phyloP scores from a whole-genome alignment of 2,329 filamentous ascomycete genomes.

The Akanthomyces lecanii region DNA sequence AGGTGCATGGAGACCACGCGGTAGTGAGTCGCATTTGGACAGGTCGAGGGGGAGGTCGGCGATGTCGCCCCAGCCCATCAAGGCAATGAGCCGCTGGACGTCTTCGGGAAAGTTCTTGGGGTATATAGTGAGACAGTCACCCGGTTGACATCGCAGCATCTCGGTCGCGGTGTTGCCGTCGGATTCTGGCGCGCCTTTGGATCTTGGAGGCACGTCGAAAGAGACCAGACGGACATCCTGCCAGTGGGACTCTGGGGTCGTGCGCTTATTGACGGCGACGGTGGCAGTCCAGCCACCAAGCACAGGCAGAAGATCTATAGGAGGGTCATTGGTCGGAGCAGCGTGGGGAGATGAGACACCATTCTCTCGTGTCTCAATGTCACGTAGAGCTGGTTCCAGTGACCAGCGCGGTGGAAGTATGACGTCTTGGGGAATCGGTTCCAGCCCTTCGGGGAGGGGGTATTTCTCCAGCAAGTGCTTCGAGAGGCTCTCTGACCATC shows the following conservation, averaged over 20 bases:
- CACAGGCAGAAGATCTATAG: constrained; percentile 47
- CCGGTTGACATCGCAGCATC: constrained; percentile 52
- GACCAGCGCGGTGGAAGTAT: constrained; percentile 70
- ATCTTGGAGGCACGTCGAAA: constrained; percentile 44
- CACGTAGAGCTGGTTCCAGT: constrained; percentile 26
- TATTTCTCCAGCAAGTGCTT: constrained; percentile 61
- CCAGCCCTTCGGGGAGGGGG: constrained; percentile 62
- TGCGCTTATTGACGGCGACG: constrained; percentile 61
- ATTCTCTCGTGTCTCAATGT: constrained; percentile 11
- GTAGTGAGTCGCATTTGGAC: constrained; percentile 29
- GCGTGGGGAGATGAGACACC: constrained; percentile 16
- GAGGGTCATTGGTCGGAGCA: constrained; percentile 23
- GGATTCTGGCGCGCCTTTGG: too few species aligned
- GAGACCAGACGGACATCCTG: constrained; percentile 87
- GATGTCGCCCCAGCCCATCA: constrained; percentile 72
- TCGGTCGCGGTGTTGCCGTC: constrained; percentile 18
- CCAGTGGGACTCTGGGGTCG: constrained; percentile 77
- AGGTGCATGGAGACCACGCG: constrained; percentile 34
- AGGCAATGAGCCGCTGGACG: constrained; percentile 69
- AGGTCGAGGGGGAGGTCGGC: constrained; percentile 68
- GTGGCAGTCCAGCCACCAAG: constrained; percentile 52
- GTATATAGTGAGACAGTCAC: constrained; percentile 75
- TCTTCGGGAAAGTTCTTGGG: constrained; percentile 84
- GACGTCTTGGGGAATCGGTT: constrained; percentile 68
- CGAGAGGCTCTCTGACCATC: constrained; percentile 68